Evolutionary conservation across 768 basidiomycete genomes (phyloP).

Genomic region (Neoboletus magnificus): DNA sequence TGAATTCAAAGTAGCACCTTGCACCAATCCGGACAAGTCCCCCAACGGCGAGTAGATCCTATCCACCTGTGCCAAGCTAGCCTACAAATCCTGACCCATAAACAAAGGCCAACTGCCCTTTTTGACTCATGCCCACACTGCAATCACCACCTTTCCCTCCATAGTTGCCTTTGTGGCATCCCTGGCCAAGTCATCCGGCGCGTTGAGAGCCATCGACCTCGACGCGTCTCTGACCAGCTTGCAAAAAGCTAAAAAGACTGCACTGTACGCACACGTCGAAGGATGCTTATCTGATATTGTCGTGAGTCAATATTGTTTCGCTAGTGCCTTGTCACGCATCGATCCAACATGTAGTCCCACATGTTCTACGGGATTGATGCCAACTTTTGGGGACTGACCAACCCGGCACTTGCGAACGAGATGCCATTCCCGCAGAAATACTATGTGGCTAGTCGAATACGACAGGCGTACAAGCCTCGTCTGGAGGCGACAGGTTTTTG

Average conservation of each 20-base stretch:
- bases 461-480: constrained; percentile 51
- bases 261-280: constrained; percentile 66
- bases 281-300: constrained; percentile 66
- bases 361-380: constrained; percentile 56
- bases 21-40: constrained; percentile 66
- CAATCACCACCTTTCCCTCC: constrained; percentile 50
- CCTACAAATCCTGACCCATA: not conserved
- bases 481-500: constrained; percentile 66
- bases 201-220: constrained; percentile 38
- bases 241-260: constrained; percentile 54
- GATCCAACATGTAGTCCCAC: constrained; percentile 46
- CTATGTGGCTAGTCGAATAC: constrained; percentile 65
- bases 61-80: not conserved
- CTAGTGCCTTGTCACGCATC: constrained; percentile 1
- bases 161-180: constrained; percentile 64
- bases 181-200: constrained; percentile 35
- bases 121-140: constrained; percentile 54
- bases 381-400: constrained; percentile 62
- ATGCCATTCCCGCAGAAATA: constrained; percentile 70
- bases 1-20: constrained; percentile 59
- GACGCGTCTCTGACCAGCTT: constrained; percentile 44
- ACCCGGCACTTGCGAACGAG: constrained; percentile 50
- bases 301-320: constrained; percentile 41
- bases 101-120: constrained; percentile 67
- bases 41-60: constrained; percentile 56